Base-by-base conservation (phyloP, 108 stramenopile species). In the Aurantiochytrium sp. region DNA sequence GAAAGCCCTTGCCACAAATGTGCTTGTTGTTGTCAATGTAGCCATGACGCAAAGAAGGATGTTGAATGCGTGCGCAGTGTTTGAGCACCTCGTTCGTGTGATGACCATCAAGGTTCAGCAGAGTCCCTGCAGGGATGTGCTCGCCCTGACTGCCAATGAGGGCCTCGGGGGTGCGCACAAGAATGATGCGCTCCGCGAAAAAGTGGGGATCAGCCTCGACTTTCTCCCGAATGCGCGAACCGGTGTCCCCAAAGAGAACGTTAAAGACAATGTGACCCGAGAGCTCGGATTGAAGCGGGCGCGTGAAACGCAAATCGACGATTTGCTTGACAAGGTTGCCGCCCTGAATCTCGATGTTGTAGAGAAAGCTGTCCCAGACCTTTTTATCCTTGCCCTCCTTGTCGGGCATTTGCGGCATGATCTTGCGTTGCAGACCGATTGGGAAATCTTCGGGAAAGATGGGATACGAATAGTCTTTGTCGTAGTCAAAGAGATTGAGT, bases 41-140 rank as follows among this genome's bases (percentile, higher is more conserved):
- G 18, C 76, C 76, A 16, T 83, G 45, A 16, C 76, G 45, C 12
- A 83, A 4, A 10, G 45, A 53, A 0, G 76, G 76, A 35, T 83
- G 76, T 23, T 83, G 76, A 16, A 83, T 83, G 23, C 76, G 76
- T 6, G 76, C 76, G 49, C 76, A 83, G 49, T 53, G 51, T 45
- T 83, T 83, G 76, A 83, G 76, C 6, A 83, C 76, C 51, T 83
- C 76, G 23, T 83, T 83, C 10, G 76, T 83, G 51, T 83, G 76
- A 23, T 83, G 76, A 12, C 76, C 76, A 28, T 83, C 76, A 6
- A 83, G 51, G 51, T 83, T 83, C 19, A 83, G 49, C 8, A 83
- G 76, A 12, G 76, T 53, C 14, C 76, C 76, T 0, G 49, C 51
- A 12, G 76, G 76, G 44, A 83, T 83, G n/a, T 23, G 45, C 51